Base-by-base conservation (phyloP, 108 stramenopile species). In the Cylindrotheca fusiformis region DNA sequence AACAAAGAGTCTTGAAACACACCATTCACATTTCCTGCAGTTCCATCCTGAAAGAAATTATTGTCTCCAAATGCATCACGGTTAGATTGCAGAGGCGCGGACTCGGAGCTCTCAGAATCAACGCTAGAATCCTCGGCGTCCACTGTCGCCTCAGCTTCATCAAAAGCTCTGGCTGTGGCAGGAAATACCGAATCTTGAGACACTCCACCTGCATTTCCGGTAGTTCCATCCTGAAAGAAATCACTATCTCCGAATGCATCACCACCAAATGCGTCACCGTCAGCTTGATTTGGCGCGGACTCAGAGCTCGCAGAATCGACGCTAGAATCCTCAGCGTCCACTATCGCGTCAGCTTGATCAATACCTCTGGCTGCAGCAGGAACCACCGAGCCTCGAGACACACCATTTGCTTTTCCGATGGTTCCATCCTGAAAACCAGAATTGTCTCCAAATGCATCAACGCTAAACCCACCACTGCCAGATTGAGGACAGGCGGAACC, bases 221-320 rank as follows among this genome's bases (percentile, higher is more conserved):
- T 2, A 47, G n/a, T 20, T 2, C 19, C 19, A 47, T 47, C 46
- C 20, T 20, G 19, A 2, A 47, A 47, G 46, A 20, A n/a, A 2
- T 47, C 46, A 1, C 46, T 20, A 20, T n/a, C 46, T 47, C 46
- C 46, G 2, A 47, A 47, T 47, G 46, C 46, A 47, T 47, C 46
- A 47, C 1, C 2, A 2, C 46, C 46, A 20, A 47, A 47, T 47
- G 46, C 46, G 1, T 20, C 46, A 2, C 20, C 46, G 2, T 1
- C 46, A n/a, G n/a, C 46, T 47, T 47, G 19, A 2, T n/a, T 2
- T 47, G 46, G 20, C 46, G 46, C 1, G 1, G 1, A 20, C 20
- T 47, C 46, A 1, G 2, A n/a, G 1, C 20, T 20, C 19, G 1
- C 46, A 20, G n/a, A n/a, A 47, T 47, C 46, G 2, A 20, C 46